Percentiles rank a stretch among this genome's conserved stretches.
Evolutionary conservation across 2,329 filamentous ascomycete species (phyloP).

Genomic region (Fusarium sp.): DNA sequence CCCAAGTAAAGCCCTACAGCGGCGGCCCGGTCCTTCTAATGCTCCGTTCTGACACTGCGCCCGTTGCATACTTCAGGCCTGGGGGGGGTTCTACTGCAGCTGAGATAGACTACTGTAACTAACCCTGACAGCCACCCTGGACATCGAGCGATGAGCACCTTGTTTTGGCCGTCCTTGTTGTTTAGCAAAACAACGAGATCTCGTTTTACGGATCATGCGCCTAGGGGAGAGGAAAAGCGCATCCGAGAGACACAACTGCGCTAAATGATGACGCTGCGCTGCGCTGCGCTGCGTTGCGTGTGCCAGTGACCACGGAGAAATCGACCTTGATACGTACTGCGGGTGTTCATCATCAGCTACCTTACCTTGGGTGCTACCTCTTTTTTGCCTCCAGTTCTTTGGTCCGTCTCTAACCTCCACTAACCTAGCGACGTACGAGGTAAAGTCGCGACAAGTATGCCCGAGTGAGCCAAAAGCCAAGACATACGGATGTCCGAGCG

Average conservation of each 20-base stretch:
- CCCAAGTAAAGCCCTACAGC: slow-evolving; percentile 22
- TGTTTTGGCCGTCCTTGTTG: background rate
- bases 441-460: slow-evolving; percentile 44
- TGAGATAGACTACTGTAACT: slow-evolving; percentile 3
- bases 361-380: background rate
- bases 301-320: slow-evolving; percentile 3
- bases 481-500: slow-evolving; percentile 24
- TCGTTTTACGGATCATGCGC: slow-evolving; percentile 6
- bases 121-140: background rate
- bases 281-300: background rate
- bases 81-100: background rate
- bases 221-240: slow-evolving; percentile 14
- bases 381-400: slow-evolving; percentile 12
- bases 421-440: slow-evolving; percentile 24
- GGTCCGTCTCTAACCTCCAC: slow-evolving; percentile 20
- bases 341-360: background rate
- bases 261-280: slow-evolving; percentile 24
- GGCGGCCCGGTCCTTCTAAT: slow-evolving; percentile 37
- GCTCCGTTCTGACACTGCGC: slow-evolving; percentile 13
- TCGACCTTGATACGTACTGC: background rate
- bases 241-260: slow-evolving; percentile 17
- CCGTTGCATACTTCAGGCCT: background rate
- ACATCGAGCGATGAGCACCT: background rate
- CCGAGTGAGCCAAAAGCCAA: slow-evolving; percentile 39
- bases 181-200: slow-evolving; percentile 13